phyloP scores from a whole-genome alignment of 2,329 filamentous ascomycete species.

The Colletotrichum incanum region DNA sequence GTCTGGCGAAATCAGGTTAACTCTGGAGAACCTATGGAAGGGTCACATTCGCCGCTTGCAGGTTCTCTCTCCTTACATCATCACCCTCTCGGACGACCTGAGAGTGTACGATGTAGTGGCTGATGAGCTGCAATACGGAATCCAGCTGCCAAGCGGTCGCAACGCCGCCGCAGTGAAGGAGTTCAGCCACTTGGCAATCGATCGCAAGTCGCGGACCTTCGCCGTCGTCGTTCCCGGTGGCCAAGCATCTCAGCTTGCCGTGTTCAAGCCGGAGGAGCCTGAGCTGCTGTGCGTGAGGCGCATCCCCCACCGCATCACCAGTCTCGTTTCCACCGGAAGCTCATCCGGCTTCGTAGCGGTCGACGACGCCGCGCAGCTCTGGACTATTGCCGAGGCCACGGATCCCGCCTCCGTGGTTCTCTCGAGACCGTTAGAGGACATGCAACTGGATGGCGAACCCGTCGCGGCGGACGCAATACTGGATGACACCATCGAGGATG shows the following conservation, averaged over 20 bases:
- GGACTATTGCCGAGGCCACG: slow-evolving; percentile 73
- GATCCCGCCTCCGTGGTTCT: slow-evolving; percentile 67
- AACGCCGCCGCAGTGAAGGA: slow-evolving; percentile 52
- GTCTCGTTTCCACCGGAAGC: slow-evolving; percentile 75
- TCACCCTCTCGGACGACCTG: slow-evolving; percentile 82
- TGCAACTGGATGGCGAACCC: slow-evolving; percentile 58
- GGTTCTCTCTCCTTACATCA: slow-evolving; percentile 80
- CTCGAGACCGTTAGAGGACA: slow-evolving; percentile 69
- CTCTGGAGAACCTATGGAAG: slow-evolving; percentile 77
- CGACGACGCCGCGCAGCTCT: slow-evolving; percentile 83
- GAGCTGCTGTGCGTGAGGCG: slow-evolving; percentile 72
- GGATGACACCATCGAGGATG: slow-evolving; percentile 54
- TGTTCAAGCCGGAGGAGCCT: slow-evolving; percentile 76
- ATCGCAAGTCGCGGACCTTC: slow-evolving; percentile 75
- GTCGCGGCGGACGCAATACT: slow-evolving; percentile 47
- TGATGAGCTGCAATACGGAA: slow-evolving; percentile 79
- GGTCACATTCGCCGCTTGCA: slow-evolving; percentile 77
- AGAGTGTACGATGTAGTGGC: slow-evolving; percentile 88
- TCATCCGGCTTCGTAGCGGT: slow-evolving; percentile 82
- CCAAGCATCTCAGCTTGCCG: slow-evolving; percentile 69
- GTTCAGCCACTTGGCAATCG: slow-evolving; percentile 80
- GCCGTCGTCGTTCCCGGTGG: slow-evolving; percentile 70
- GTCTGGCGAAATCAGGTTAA: slow-evolving; percentile 76
- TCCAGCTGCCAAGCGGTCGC: slow-evolving; percentile 66
- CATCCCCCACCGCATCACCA: slow-evolving; percentile 73